Percentiles rank a stretch among this genome's conserved stretches.
Conservation (phyloP, 257 asterid genomes). For the Knoxia roxburghii region DNA sequence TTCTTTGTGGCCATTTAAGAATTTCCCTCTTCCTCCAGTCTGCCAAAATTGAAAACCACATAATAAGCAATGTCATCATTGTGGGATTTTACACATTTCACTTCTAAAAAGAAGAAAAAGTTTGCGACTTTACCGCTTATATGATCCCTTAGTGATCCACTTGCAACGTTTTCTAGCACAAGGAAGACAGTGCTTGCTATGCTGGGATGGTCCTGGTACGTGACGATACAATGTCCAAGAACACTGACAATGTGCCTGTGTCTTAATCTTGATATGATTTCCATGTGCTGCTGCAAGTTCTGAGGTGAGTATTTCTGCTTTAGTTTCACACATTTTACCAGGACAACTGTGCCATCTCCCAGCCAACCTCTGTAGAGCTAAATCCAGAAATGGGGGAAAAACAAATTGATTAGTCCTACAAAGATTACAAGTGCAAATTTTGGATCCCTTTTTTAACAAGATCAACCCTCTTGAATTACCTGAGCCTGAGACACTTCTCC, state of each 20-base stretch:
- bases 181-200: slow-evolving; percentile 67
- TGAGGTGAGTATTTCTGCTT: slow-evolving; percentile 83
- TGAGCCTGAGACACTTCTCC: slow-evolving; percentile 81
- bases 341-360: slow-evolving; percentile 77
- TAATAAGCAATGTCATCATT: slow-evolving; percentile 3
- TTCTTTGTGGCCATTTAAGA: slow-evolving; percentile 96
- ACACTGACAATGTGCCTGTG: slow-evolving; percentile 88
- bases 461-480: slow-evolving; percentile 34
- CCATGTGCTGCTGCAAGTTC: slow-evolving; percentile 90
- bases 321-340: slow-evolving; percentile 74
- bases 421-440: background rate
- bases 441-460: too few species aligned
- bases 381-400: slow-evolving; percentile 1
- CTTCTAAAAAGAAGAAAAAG: background rate
- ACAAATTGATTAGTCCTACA: background rate
- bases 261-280: slow-evolving; percentile 81
- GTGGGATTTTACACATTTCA: too few species aligned
- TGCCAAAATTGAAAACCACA: slow-evolving; percentile 20
- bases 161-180: slow-evolving; percentile 68
- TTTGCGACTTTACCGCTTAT: slow-evolving; percentile 63
- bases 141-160: slow-evolving; percentile 72
- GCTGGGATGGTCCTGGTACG: slow-evolving; percentile 88
- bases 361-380: slow-evolving; percentile 86
- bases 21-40: slow-evolving; percentile 85
- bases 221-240: slow-evolving; percentile 82